phyloP scores from a whole-genome alignment of 2,329 filamentous ascomycete genomes.

The Chaetomium olivaceum region DNA sequence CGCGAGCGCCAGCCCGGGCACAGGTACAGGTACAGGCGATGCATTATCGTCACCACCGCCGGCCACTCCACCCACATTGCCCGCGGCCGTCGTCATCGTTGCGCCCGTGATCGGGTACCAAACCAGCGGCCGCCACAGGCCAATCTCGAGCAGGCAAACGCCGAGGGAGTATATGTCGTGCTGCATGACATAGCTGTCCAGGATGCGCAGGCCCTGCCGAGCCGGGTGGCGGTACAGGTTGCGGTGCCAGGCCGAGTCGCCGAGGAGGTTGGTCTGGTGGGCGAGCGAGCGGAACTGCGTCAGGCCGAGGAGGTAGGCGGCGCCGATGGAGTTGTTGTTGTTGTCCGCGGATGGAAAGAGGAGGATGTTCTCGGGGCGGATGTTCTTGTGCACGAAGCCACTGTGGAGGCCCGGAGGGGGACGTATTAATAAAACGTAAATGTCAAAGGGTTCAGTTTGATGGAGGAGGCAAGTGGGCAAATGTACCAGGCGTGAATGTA shows the following conservation, averaged over 20 bases:
- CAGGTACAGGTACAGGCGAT: no score
- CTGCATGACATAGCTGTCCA: constrained; percentile 22
- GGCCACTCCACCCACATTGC: no score
- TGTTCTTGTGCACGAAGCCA: constrained; percentile 31
- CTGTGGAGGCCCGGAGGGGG: neutral
- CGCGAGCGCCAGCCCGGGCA: neutral
- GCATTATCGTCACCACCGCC: no score
- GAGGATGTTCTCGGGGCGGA: constrained; percentile 26
- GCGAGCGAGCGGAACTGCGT: constrained; percentile 2
- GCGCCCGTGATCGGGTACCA: neutral
- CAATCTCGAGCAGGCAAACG: constrained; percentile 27
- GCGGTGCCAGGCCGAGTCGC: constrained; percentile 13
- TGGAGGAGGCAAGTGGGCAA: no score
- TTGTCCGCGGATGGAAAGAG: neutral
- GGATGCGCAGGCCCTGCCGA: constrained; percentile 6
- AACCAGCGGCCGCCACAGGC: constrained; percentile 22
- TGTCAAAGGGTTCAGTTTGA: no score
- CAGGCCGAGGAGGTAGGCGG: constrained; percentile 21
- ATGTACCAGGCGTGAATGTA: constrained; percentile 20
- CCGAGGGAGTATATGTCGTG: constrained; percentile 28
- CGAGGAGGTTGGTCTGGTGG: constrained; percentile 7
- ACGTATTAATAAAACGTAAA: no score
- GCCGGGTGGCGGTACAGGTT: constrained; percentile 25
- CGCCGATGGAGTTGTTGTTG: neutral
- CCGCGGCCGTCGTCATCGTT: neutral